Percentiles rank a stretch among this genome's conserved stretches.
Conservation (phyloP, 768 basidiomycete species). For the Podaxis sp. region DNA sequence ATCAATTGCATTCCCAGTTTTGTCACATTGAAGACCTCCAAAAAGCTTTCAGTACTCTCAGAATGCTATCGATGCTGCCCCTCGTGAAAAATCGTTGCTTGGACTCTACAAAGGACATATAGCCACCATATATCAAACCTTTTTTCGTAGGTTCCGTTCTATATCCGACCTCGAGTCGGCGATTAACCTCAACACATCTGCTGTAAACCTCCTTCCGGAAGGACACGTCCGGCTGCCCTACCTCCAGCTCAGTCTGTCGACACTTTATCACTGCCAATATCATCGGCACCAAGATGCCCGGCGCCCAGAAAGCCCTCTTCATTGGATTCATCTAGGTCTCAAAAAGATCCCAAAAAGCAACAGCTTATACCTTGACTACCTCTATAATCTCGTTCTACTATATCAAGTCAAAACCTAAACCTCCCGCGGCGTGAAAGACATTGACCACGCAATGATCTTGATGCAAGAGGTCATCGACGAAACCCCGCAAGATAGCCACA, state of each 20-base stretch:
- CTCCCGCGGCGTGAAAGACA: neutral
- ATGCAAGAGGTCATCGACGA: neutral
- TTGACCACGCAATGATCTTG: neutral
- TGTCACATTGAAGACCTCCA: slow-evolving; percentile 2
- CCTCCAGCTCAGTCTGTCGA: neutral
- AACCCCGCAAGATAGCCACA: neutral
- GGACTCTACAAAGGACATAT: neutral
- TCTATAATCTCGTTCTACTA: neutral
- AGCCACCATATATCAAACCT: neutral
- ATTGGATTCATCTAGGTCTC: neutral
- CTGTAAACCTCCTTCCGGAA: neutral
- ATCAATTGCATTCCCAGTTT: neutral
- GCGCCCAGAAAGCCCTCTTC: neutral
- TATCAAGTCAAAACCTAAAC: neutral
- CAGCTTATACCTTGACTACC: neutral
- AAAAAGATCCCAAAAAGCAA: neutral
- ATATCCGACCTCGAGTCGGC: neutral
- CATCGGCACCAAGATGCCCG: neutral
- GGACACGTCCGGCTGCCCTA: neutral
- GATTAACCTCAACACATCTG: neutral
- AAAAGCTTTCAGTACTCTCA: neutral
- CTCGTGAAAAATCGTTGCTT: neutral
- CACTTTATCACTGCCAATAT: neutral
- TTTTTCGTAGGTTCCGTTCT: neutral
- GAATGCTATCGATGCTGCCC: neutral